These are phyloP conservation scores for Penicillium flavigenum DNA, from an alignment of 495 filamentous ascomycete genomes.

Conservation along the genomic window DNA sequence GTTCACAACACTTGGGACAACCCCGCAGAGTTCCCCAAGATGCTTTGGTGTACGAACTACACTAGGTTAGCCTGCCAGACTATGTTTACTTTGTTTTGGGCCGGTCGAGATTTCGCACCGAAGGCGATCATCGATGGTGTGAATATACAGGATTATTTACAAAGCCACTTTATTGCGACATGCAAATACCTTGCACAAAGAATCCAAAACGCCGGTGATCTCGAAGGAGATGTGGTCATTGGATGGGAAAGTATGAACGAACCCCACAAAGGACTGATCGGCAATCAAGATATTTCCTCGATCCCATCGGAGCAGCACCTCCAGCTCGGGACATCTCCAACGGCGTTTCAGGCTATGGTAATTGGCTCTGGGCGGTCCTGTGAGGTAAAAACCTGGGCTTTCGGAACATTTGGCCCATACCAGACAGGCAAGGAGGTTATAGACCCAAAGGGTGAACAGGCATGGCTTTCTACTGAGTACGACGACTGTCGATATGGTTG, in stretches of 20 bases:
- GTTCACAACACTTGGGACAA: slow-evolving; percentile 95
- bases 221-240: slow-evolving; percentile 87
- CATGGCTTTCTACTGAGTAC: slow-evolving; percentile 78
- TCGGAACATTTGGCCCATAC: slow-evolving; percentile 88
- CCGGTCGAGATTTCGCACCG: slow-evolving; percentile 84
- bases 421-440: slow-evolving; percentile 82
- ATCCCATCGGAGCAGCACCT: slow-evolving; percentile 87
- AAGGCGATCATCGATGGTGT: slow-evolving; percentile 92
- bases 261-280: slow-evolving; percentile 84
- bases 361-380: slow-evolving; percentile 84
- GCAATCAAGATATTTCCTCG: slow-evolving; percentile 76
- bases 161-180: slow-evolving; percentile 79
- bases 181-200: slow-evolving; percentile 74
- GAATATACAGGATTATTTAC: slow-evolving; percentile 96
- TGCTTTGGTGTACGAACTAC: slow-evolving; percentile 99
- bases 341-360: slow-evolving; percentile 90
- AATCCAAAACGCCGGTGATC: slow-evolving; percentile 86
- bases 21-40: slow-evolving; percentile 86
- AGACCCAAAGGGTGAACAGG: slow-evolving; percentile 80
- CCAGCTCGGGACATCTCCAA: slow-evolving; percentile 90
- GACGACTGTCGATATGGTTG: slow-evolving; percentile 88
- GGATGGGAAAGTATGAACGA: slow-evolving; percentile 97
- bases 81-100: slow-evolving; percentile 95
- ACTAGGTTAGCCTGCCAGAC: slow-evolving; percentile 80
- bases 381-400: slow-evolving; percentile 88